Evolutionary conservation across 148 eudicot genomes (phyloP).

Genomic region (Chenopodium berlandieri): DNA sequence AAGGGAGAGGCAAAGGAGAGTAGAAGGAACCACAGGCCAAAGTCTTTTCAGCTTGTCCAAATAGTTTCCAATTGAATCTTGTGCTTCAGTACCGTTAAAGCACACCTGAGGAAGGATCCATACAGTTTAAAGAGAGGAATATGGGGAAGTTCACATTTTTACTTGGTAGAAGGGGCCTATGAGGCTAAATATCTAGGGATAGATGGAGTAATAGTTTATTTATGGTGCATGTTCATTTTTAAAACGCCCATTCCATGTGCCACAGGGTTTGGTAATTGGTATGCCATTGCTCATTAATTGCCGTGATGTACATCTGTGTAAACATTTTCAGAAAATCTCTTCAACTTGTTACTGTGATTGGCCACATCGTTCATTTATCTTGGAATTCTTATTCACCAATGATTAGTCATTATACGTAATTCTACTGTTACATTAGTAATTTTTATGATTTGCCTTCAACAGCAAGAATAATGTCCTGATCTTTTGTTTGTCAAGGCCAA

Average conservation of each 20-base stretch:
- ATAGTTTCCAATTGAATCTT: too few species aligned
- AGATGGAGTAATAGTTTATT: too few species aligned
- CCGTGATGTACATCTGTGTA: background rate
- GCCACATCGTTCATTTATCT: background rate
- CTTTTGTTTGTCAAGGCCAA: constrained; percentile 31
- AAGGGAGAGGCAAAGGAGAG: too few species aligned
- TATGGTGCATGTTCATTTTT: background rate
- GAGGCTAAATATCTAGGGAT: background rate
- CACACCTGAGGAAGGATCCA: background rate
- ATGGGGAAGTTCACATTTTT: background rate
- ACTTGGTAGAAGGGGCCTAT: background rate
- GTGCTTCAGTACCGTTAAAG: background rate
- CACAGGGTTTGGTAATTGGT: background rate
- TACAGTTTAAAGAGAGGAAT: background rate
- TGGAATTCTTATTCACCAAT: too few species aligned
- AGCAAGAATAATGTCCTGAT: background rate
- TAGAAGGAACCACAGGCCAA: too few species aligned
- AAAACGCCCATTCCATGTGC: background rate
- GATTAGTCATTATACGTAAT: too few species aligned
- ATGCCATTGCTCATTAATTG: background rate
- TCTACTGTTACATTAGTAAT: too few species aligned
- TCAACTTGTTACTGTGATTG: background rate
- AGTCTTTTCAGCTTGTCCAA: too few species aligned
- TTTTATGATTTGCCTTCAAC: background rate
- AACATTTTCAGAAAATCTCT: background rate